A percentile compares a stretch with the other conserved stretches of the same genome.
Evolutionary conservation across 345 rosid genomes (phyloP).

Genomic region (Sisymbrium irio): DNA sequence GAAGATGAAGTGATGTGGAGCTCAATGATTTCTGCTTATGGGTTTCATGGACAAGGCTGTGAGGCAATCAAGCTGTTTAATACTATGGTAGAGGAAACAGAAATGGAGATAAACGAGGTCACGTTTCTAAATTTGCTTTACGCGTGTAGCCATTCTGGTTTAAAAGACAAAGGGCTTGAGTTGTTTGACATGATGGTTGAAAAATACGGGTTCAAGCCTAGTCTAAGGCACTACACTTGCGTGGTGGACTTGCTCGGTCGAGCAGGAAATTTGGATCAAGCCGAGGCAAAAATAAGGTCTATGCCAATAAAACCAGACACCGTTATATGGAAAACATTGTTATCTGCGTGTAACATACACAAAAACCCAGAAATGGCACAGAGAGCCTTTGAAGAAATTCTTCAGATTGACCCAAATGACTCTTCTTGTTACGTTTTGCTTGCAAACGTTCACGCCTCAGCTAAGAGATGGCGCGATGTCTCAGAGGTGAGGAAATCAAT

Average conservation of each 20-base stretch:
- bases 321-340: conserved; percentile 71
- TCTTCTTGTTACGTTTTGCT: conserved; percentile 71
- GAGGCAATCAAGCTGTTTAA: conserved; percentile 61
- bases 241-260: conserved; percentile 73
- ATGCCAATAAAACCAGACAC: conserved; percentile 62
- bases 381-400: conserved; percentile 55
- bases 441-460: conserved; percentile 62
- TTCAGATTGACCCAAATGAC: conserved; percentile 56
- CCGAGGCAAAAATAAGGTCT: conserved; percentile 61
- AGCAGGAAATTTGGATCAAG: conserved; percentile 59
- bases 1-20: conserved; percentile 78
- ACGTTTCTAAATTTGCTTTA: conserved; percentile 69
- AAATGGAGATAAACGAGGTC: conserved; percentile 49
- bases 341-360: conserved; percentile 68
- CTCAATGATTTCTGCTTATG: conserved; percentile 77
- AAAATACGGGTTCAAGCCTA: conserved; percentile 49
- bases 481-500: conserved; percentile 58
- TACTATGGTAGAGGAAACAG: conserved; percentile 40
- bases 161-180: conserved; percentile 63
- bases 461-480: conserved; percentile 61
- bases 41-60: conserved; percentile 68
- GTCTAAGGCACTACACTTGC: conserved; percentile 62
- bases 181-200: conserved; percentile 53
- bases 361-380: conserved; percentile 58
- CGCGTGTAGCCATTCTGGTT: conserved; percentile 79